phyloP scores from a whole-genome alignment of 768 basidiomycete species.

The Dacryopinax spathularia region DNA sequence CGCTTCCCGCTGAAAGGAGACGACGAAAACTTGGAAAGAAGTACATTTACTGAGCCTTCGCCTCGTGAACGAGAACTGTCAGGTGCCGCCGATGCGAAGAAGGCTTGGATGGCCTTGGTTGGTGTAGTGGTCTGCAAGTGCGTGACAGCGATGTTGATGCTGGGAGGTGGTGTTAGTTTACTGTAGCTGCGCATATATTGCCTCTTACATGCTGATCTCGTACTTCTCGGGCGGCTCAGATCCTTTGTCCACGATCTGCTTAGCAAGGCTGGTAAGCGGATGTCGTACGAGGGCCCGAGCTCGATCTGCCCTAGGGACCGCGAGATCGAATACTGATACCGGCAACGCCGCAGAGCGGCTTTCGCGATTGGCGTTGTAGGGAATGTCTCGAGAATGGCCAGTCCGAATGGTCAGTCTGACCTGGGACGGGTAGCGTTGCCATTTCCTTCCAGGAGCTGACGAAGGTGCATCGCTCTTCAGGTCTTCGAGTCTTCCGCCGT shows the following conservation, averaged over 20 bases:
- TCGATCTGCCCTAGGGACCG: neutral
- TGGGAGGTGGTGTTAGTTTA: no score
- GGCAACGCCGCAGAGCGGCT: neutral
- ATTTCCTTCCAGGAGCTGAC: neutral
- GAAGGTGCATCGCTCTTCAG: neutral
- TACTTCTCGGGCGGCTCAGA: neutral
- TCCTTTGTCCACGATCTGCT: conserved; percentile 2
- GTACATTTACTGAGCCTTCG: no score
- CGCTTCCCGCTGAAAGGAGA: no score
- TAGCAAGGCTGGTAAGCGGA: neutral
- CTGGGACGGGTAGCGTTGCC: conserved; percentile 9
- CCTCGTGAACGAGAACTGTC: neutral
- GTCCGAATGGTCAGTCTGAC: conserved; percentile 10
- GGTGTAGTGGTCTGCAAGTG: neutral
- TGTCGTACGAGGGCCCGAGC: conserved; percentile 1
- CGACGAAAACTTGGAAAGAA: no score
- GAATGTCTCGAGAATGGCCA: conserved; percentile 5
- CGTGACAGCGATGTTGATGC: neutral
- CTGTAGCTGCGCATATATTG: no score
- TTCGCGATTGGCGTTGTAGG: conserved; percentile 5
- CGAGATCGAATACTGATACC: conserved; percentile 8
- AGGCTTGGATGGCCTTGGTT: neutral
- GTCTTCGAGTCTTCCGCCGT: conserved; percentile 3
- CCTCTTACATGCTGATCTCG: neutral
- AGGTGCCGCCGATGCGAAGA: neutral